Evolutionary conservation across 129 eudicot species (phyloP).

Genomic region (Calendula officinalis): DNA sequence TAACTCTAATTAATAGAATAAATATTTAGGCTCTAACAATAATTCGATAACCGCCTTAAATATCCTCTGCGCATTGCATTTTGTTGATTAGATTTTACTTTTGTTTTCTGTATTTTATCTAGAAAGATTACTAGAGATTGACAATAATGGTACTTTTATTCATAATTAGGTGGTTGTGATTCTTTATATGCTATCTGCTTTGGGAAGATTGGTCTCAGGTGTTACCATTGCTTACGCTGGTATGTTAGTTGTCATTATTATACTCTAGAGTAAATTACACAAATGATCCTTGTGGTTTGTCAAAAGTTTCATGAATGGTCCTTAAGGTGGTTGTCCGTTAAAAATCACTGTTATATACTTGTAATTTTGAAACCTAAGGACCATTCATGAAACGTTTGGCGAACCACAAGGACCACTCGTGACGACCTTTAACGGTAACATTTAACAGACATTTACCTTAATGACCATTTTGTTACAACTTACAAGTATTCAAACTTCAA

Average conservation of each 20-base stretch:
- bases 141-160: not conserved
- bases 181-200: conserved; percentile 71
- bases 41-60: conserved; percentile 4
- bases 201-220: conserved; percentile 49
- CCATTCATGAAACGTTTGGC: too few species aligned
- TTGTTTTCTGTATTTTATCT: not conserved
- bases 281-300: too few species aligned
- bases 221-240: conserved; percentile 92
- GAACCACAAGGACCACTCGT: too few species aligned
- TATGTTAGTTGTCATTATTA: conserved; percentile 27
- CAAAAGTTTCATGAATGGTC: too few species aligned
- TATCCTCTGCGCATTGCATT: not conserved
- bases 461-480: not conserved
- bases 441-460: too few species aligned
- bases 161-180: conserved; percentile 60
- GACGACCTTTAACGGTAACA: too few species aligned
- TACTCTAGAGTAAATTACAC: not conserved
- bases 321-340: too few species aligned
- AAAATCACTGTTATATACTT: too few species aligned
- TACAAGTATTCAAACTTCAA: not conserved
- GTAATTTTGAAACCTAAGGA: too few species aligned
- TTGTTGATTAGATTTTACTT: conserved; percentile 6
- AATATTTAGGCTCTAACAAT: too few species aligned
- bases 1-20: too few species aligned
- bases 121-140: not conserved